Evolutionary conservation across 768 basidiomycete genomes (phyloP).

Genomic region (Phaeotremella skinneri): DNA sequence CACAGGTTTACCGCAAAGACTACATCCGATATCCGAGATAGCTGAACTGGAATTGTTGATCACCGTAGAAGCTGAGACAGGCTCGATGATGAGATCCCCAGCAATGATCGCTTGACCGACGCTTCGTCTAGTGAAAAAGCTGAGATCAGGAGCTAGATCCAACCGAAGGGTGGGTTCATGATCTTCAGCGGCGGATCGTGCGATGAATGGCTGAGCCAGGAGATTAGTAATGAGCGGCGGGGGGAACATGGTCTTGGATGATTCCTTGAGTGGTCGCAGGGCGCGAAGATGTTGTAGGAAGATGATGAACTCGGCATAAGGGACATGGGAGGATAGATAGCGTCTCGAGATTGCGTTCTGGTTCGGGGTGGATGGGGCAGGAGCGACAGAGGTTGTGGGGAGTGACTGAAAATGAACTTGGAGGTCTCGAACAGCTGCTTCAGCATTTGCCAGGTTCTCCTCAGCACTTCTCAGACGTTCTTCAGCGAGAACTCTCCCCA

Average conservation of each 20-base stretch:
- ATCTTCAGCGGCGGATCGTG: conserved; percentile 74
- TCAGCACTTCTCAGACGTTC: conserved; percentile 75
- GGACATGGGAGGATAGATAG: conserved; percentile 61
- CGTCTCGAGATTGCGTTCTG: conserved; percentile 1
- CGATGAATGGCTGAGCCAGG: conserved; percentile 73
- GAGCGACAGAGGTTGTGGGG: conserved; percentile 37
- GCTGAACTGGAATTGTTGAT: conserved; percentile 58
- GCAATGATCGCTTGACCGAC: conserved; percentile 80
- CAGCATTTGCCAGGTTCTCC: conserved; percentile 72
- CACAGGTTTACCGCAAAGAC: conserved; percentile 67
- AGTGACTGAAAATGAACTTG: conserved; percentile 79
- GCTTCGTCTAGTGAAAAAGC: conserved; percentile 85
- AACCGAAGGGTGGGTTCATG: conserved; percentile 90
- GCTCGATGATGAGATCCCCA: conserved; percentile 85
- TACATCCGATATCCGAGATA: conserved; percentile 64
- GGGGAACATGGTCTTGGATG: conserved; percentile 52
- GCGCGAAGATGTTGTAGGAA: conserved; percentile 75
- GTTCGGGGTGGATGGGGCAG: conserved; percentile 1
- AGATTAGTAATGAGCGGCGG: conserved; percentile 67
- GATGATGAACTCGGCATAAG: conserved; percentile 74
- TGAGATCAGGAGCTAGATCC: conserved; percentile 88
- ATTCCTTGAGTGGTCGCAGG: conserved; percentile 62
- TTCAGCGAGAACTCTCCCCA: conserved; percentile 65
- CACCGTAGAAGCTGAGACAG: conserved; percentile 64
- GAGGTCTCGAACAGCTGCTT: conserved; percentile 79